Base-by-base conservation (phyloP, 352 stramenopile genomes). In the Stramenopiles sp. region DNA sequence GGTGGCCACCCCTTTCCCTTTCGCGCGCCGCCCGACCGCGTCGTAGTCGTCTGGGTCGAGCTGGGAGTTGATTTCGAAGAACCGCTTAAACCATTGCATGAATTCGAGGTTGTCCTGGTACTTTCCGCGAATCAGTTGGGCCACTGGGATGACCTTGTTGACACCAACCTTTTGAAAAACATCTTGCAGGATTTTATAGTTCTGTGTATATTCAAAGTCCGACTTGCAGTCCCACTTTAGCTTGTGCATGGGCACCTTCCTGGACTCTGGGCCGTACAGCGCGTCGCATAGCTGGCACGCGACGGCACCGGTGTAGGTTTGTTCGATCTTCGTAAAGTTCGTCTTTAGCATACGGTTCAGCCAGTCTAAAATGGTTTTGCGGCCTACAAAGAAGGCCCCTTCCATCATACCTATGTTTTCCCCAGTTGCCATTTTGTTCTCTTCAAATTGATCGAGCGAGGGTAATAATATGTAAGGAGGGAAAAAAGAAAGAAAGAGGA, bases 51-150 rank as follows among this genome's bases (percentile, higher is more conserved):
- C 76, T 34, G 83, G 78, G 1, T 82, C 80, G 0, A 82, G 84
- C n/a, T 78, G 73, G 73, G 82, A 84, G 75, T 91, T 94, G 74
- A 89, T 81, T 68, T 96, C 88, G 80, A 92, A 95, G 73, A 96
- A 96, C 32, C 84, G 83, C 76, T 94, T 96, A 77, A 93, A 91
- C 89, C 93, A 99, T 84, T 99, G 96, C 89, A 98, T 98, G 80
- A 99, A 99, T 82, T 99, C 96, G 75, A 99, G 86, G 82, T 99
- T 99, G 81, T 99, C 95, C 81, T 98, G 95, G 85, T 99, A 99
- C 81, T 98, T 98, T 63, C 90, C 96, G 30, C 94, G 86, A 78
- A 98, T 96, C 34, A 99, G 85, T 37, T 94, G 93, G 74, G 98
- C 90, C 32, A 99, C 95, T 80, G 98, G 93, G 32, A 99, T 92